A percentile compares a stretch with the other conserved stretches of the same genome.
Conservation (phyloP, 2,329 filamentous ascomycete genomes). For the Escovopsis sp. region DNA sequence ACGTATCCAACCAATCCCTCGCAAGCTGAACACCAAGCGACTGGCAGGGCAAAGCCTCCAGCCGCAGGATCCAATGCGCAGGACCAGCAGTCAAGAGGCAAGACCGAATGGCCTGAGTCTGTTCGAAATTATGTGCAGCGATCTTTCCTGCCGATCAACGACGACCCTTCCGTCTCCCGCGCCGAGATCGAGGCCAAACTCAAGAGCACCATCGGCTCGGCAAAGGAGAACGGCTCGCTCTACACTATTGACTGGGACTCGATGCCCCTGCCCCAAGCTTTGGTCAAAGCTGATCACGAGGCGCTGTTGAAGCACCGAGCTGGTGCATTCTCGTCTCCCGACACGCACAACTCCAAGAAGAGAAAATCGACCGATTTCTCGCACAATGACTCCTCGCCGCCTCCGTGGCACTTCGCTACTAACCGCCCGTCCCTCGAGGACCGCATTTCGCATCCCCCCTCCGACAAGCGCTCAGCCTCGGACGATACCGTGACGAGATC, state of each 20-base stretch:
- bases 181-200: constrained; percentile 71
- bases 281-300: constrained; percentile 59
- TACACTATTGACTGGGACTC: constrained; percentile 67
- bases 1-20: constrained; percentile 17
- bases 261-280: constrained; percentile 70
- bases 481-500: constrained; percentile 35
- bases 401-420: constrained; percentile 66
- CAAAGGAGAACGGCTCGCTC: constrained; percentile 60
- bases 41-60: constrained; percentile 15
- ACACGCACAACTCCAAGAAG: constrained; percentile 47
- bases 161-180: constrained; percentile 45
- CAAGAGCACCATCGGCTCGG: constrained; percentile 70
- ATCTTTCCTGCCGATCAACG: constrained; percentile 65
- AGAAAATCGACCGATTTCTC: constrained; percentile 61
- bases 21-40: constrained; percentile 12
- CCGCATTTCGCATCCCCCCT: constrained; percentile 51
- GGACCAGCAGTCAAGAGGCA: constrained; percentile 31
- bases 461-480: constrained; percentile 26
- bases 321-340: constrained; percentile 11
- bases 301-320: constrained; percentile 27
- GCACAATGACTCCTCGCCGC: constrained; percentile 35
- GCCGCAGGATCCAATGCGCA: constrained; percentile 15
- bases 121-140: constrained; percentile 81
- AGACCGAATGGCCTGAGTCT: constrained; percentile 66
- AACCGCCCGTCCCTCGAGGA: constrained; percentile 47